Conservation (phyloP, 2,329 filamentous ascomycete genomes). For the Xylariaceae sp. region DNA sequence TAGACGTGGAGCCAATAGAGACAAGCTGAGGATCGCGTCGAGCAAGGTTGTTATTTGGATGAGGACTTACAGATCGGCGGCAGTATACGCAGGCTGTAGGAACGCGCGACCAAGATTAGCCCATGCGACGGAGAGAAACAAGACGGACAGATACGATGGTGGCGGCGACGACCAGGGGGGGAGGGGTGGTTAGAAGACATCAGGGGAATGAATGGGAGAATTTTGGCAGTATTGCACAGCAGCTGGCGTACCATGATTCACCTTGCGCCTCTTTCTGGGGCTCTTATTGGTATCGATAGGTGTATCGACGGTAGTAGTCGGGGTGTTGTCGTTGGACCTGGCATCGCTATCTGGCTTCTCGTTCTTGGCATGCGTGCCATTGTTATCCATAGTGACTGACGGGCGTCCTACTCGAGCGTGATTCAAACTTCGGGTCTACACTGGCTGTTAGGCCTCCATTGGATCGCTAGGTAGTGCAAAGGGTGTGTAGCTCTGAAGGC, state of each 20-base stretch:
- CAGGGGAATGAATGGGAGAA: conserved; percentile 22
- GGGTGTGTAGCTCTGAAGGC: conserved; percentile 37
- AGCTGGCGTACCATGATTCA: conserved; percentile 75
- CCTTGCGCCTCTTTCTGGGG: conserved; percentile 81
- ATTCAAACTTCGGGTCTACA: conserved; percentile 33
- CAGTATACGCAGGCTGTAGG: conserved; percentile 79
- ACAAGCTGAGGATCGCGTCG: conserved; percentile 27
- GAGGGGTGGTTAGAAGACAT: conserved; percentile 1
- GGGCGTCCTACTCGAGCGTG: conserved; percentile 26
- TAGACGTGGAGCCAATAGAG: conserved; percentile 32
- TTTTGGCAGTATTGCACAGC: conserved; percentile 34
- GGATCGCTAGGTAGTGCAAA: conserved; percentile 41
- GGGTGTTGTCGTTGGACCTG: conserved; percentile 34
- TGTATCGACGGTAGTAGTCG: conserved; percentile 28
- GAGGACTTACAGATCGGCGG: conserved; percentile 74
- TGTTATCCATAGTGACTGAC: conserved; percentile 28
- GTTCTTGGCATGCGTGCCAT: conserved; percentile 37
- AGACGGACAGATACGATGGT: conserved; percentile 24
- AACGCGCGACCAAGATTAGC: conserved; percentile 39
- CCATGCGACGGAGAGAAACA: conserved; percentile 25
- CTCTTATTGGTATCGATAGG: conserved; percentile 42
- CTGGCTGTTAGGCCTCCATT: conserved; percentile 38
- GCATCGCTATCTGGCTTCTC: conserved; percentile 36
- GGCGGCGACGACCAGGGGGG: conserved; percentile 16
- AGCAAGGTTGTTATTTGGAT: conserved; percentile 24